A percentile compares a stretch with the other conserved stretches of the same genome.
These are phyloP conservation scores for Lycium barbarum DNA, from an alignment of 257 asterid genomes.

Conservation along the genomic window DNA sequence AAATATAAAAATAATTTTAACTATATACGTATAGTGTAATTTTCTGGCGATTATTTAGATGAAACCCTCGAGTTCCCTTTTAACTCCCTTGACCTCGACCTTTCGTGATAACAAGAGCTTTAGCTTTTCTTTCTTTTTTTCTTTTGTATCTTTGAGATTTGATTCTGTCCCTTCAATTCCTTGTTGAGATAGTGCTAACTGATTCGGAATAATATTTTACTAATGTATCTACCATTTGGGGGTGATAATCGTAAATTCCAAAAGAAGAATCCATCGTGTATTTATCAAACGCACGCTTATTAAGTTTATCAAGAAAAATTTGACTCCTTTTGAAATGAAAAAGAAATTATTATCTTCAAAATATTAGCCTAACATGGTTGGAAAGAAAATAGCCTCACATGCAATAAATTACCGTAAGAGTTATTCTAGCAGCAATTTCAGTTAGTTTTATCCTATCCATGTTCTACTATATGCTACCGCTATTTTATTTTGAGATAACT, in stretches of 20 bases:
- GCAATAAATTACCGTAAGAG: not conserved
- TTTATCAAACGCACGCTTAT: too few relatives aligned
- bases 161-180: not conserved
- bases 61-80: not conserved
- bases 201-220: not conserved
- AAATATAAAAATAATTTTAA: too few relatives aligned
- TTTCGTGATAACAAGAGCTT: not conserved
- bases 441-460: not conserved
- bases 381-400: not conserved
- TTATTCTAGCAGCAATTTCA: too few relatives aligned
- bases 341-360: not conserved
- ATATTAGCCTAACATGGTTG: not conserved
- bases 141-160: too few relatives aligned
- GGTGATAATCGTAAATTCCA: not conserved
- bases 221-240: not conserved
- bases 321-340: too few relatives aligned
- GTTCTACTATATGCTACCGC: not conserved
- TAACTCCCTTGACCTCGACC: not conserved
- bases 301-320: too few relatives aligned
- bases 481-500: not conserved
- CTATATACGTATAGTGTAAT: not conserved
- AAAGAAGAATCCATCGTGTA: not conserved
- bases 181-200: not conserved
- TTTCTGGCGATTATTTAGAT: not conserved
- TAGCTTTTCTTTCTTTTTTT: too few relatives aligned